Percentiles rank a stretch among this genome's conserved stretches.
phyloP scores from a whole-genome alignment of 805 yeast genomes.

The Kluyveromyces siamensis region DNA sequence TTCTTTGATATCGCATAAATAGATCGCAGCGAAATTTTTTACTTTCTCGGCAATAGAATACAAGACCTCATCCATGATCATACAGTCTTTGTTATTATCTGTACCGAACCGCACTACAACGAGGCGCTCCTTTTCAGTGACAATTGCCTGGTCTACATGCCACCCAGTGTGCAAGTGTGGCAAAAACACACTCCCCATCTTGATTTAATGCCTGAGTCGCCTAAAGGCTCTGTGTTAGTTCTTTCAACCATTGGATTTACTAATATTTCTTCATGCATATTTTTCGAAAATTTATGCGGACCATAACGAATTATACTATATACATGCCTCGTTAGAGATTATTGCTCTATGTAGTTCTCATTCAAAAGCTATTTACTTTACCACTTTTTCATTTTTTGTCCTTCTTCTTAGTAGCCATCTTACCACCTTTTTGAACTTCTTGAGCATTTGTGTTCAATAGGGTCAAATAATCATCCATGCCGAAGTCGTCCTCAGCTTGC shows the following conservation, averaged over 20 bases:
- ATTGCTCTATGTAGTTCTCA: neutral
- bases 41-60: constrained; percentile 75
- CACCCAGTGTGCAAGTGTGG: constrained; percentile 80
- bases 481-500: constrained; percentile 15
- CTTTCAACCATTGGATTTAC: neutral
- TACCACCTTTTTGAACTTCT: constrained; percentile 26
- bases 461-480: constrained; percentile 26
- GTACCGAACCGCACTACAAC: constrained; percentile 87
- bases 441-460: constrained; percentile 21
- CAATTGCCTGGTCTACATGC: constrained; percentile 97
- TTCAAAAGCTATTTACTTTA: neutral
- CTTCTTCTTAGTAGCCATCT: constrained; percentile 23
- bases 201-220: neutral
- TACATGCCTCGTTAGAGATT: neutral
- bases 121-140: constrained; percentile 82
- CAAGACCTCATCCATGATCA: constrained; percentile 83
- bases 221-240: neutral
- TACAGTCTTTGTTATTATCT: constrained; percentile 66
- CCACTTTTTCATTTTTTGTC: constrained; percentile 14
- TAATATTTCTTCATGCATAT: neutral
- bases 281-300: neutral
- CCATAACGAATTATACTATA: neutral
- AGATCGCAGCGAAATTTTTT: constrained; percentile 78
- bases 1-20: constrained; percentile 78
- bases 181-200: constrained; percentile 72